Base-by-base conservation (phyloP, 768 basidiomycete species). In the Punctularia strigosozonata region DNA sequence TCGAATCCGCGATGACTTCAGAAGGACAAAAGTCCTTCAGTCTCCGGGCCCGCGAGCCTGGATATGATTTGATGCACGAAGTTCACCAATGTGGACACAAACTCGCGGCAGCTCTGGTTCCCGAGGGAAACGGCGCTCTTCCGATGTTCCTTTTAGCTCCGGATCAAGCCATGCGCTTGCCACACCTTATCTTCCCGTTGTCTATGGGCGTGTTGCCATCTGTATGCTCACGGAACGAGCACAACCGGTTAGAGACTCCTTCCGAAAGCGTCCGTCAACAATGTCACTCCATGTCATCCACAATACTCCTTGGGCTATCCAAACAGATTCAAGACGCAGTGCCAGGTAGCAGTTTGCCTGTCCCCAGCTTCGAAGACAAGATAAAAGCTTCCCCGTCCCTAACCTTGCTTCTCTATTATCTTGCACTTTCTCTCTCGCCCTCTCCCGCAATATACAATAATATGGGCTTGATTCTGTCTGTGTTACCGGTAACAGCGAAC, bases 391-490 rank as follows among this genome's bases (percentile, higher is more conserved):
- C 56, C 18, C 56, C 61, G 15, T 60, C 63, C 2, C 45, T 71
- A 22, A 50, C 62, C 32, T 58, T 71, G 6, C 38, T 71, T 31
- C 53, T 71, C 36, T 70, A 71, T 44, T 72, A 72, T 48, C 47
- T 71, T 19, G 65, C 70, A 0, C 52, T 69, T 1, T 58, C 66
- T 1, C 54, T 70, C 25, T 56, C 56, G 43, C 68, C 68, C 4
- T 60, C 62, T 10, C 60, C 70, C 2, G 64, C 65, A 21, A 65
- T 63, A 18, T 62, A 64, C 53, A 72, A 72, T 45, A 70, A 72
- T 40, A 62, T 70, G 22, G 70, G 70, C 14, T 68, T 72, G 40
- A 49, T 72, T 20, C 46, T 72, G 6, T 65, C 68, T 14, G 51
- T 58, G 3, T 47, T 68, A 31, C 52, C 52, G 17, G 35, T 47